Conservation (phyloP, 2,329 filamentous ascomycete genomes). For the Fusarium xylarioides region DNA sequence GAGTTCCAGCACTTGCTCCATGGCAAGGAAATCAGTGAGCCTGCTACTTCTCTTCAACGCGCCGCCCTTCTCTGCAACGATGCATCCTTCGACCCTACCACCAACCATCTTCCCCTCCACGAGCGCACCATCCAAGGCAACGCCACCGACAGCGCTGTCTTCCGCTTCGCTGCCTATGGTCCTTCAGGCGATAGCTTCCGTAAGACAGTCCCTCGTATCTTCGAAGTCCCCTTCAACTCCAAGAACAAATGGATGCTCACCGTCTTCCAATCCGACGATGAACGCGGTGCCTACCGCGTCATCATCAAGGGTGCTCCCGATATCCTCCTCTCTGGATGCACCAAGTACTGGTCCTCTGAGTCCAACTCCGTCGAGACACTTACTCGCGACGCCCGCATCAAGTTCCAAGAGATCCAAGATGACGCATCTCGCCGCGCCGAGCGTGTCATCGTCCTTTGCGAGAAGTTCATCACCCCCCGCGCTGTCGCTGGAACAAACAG, state of each 20-base stretch:
- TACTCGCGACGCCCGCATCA: constrained; percentile 44
- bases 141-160: constrained; percentile 54
- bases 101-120: constrained; percentile 47
- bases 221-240: constrained; percentile 59
- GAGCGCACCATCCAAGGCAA: constrained; percentile 52
- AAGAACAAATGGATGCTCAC: constrained; percentile 62
- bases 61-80: constrained; percentile 52
- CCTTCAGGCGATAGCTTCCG: constrained; percentile 30
- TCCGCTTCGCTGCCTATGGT: constrained; percentile 49
- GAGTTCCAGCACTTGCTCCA: constrained; percentile 37
- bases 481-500: constrained; percentile 52
- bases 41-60: constrained; percentile 8
- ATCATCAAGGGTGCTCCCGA: constrained; percentile 65
- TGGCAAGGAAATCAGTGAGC: background rate
- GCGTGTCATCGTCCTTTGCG: constrained; percentile 54
- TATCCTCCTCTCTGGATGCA: constrained; percentile 53
- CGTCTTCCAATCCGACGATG: constrained; percentile 43
- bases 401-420: constrained; percentile 51
- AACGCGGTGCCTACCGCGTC: constrained; percentile 49
- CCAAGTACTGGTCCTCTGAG: constrained; percentile 48
- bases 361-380: constrained; percentile 47
- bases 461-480: constrained; percentile 46
- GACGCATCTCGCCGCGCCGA: constrained; percentile 54
- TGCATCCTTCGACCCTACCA: constrained; percentile 52
- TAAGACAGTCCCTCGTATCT: constrained; percentile 41